phyloP scores from a whole-genome alignment of 768 basidiomycete genomes.

The Trametes gibbosa region DNA sequence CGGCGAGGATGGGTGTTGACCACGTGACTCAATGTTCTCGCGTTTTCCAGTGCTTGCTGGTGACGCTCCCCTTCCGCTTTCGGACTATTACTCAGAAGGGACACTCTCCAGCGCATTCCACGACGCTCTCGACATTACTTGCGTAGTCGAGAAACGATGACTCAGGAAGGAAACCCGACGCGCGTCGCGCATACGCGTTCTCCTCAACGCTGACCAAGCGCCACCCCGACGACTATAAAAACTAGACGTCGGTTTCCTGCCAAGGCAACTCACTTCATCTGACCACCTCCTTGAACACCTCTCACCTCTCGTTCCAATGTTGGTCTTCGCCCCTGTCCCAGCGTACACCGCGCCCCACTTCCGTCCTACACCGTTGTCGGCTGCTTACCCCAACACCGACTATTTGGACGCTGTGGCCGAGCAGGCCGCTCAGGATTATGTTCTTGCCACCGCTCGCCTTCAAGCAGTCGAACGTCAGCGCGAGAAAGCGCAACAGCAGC shows the following conservation, averaged over 20 bases:
- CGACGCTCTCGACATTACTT: slow-evolving; percentile 4
- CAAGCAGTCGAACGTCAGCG: slow-evolving; percentile 18
- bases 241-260: background rate
- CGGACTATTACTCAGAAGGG: background rate
- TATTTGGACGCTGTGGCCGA: slow-evolving; percentile 10
- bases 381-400: slow-evolving; percentile 2
- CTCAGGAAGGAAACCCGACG: slow-evolving; percentile 7
- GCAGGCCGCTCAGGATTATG: slow-evolving; percentile 21
- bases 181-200: slow-evolving; percentile 18
- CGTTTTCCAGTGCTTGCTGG: background rate
- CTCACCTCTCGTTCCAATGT: slow-evolving; percentile 7
- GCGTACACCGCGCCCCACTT: background rate
- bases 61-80: background rate
- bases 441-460: slow-evolving; percentile 21
- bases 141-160: slow-evolving; percentile 5
- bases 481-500: background rate
- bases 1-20: no score
- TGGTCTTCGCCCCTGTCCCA: slow-evolving; percentile 15
- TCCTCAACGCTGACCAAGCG: slow-evolving; percentile 14
- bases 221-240: slow-evolving; percentile 8
- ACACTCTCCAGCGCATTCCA: slow-evolving; percentile 9
- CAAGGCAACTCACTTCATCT: background rate
- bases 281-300: background rate
- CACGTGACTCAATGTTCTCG: slow-evolving; percentile 12
- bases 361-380: background rate